Evolutionary conservation across 1,284 basidiomycete species (phyloP).

Genomic region (Peniophora sp.): DNA sequence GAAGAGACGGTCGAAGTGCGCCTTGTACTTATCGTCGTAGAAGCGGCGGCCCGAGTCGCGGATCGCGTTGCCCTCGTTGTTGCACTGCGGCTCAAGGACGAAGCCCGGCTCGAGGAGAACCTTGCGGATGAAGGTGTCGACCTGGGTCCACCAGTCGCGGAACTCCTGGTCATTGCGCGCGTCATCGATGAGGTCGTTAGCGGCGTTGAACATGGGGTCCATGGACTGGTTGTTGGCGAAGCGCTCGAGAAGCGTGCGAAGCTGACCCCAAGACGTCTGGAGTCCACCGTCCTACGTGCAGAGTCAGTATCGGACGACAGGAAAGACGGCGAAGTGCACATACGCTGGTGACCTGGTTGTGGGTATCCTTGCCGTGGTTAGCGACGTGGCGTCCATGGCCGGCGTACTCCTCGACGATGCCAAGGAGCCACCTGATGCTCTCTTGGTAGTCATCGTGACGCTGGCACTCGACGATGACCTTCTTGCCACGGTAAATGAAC

Average conservation of each 20-base stretch:
- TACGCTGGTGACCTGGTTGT: constrained; percentile 17
- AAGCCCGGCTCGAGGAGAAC: constrained; percentile 85
- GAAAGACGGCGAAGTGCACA: neutral
- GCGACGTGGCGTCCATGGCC: constrained; percentile 49
- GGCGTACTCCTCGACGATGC: constrained; percentile 70
- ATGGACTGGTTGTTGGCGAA: constrained; percentile 77
- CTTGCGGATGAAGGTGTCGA: constrained; percentile 63
- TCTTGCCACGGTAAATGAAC: constrained; percentile 76
- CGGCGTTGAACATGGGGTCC: constrained; percentile 64
- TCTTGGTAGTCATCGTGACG: constrained; percentile 87
- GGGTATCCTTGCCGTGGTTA: constrained; percentile 30
- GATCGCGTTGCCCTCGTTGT: constrained; percentile 52
- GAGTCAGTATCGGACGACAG: neutral
- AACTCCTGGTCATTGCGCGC: constrained; percentile 73
- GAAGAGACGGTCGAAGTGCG: constrained; percentile 80
- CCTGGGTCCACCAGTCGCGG: constrained; percentile 64
- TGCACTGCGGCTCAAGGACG: constrained; percentile 75
- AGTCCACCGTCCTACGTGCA: constrained; percentile 43
- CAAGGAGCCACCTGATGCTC: constrained; percentile 71
- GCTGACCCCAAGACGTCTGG: constrained; percentile 51
- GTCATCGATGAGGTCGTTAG: constrained; percentile 72
- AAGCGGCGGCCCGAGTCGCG: constrained; percentile 68
- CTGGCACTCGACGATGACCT: constrained; percentile 90
- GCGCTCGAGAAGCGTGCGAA: constrained; percentile 81
- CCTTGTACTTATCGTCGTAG: constrained; percentile 81